A percentile compares a stretch with the other conserved stretches of the same genome.
Conservation (phyloP, 1,284 basidiomycete species). For the Leccinum griseonigrum region DNA sequence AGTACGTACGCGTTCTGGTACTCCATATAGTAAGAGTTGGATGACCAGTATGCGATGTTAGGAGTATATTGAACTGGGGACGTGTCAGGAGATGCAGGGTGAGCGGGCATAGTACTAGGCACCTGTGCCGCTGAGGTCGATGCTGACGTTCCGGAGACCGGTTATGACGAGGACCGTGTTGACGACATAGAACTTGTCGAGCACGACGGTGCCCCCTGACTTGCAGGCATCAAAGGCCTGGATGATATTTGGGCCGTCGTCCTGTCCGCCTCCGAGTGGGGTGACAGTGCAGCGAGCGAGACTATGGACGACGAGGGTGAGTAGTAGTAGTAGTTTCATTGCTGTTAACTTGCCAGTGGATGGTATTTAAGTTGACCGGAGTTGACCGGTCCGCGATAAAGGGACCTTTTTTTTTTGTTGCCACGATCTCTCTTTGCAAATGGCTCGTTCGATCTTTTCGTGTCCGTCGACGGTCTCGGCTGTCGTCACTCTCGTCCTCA, state of each 20-base stretch:
- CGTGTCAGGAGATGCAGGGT: neutral
- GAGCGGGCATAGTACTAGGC: neutral
- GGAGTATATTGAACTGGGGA: conserved; percentile 25
- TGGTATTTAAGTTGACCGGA: neutral
- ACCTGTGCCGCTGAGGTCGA: neutral
- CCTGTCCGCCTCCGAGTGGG: neutral
- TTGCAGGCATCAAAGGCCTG: neutral
- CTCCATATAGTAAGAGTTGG: conserved; percentile 37
- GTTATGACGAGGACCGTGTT: neutral
- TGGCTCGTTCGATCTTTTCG: conserved; percentile 30
- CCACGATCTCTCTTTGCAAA: no score
- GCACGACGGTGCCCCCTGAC: conserved; percentile 27
- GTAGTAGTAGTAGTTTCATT: conserved; percentile 1
- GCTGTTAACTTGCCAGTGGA: neutral
- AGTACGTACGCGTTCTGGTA: conserved; percentile 40
- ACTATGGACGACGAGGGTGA: neutral
- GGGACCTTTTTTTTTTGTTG: no score
- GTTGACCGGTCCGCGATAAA: neutral
- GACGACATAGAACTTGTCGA: conserved; percentile 40
- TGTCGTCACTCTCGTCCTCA: conserved; percentile 51
- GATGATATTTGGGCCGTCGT: conserved; percentile 17
- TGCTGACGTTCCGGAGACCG: neutral
- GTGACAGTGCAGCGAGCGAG: conserved; percentile 8
- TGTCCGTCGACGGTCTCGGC: conserved; percentile 40
- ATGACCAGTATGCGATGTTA: conserved; percentile 48